phyloP scores from a whole-genome alignment of 805 yeast species.

The Debaryomyces hansenii region DNA sequence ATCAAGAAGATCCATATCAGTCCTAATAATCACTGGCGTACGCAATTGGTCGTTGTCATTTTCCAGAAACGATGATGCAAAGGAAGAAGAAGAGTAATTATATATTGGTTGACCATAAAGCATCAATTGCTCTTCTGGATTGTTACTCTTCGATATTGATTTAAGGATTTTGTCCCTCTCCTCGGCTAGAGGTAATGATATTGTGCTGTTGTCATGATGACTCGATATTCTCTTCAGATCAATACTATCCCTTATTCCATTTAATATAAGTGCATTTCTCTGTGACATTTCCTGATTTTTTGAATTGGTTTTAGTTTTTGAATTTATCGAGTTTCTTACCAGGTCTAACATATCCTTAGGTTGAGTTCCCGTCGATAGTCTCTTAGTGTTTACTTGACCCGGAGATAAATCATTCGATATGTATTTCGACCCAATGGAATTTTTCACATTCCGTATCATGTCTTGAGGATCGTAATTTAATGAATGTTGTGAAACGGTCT shows the following conservation, averaged over 20 bases:
- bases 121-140: not conserved
- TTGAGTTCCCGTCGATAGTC: conserved; percentile 18
- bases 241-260: conserved; percentile 36
- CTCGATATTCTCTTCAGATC: conserved; percentile 33
- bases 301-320: conserved; percentile 20
- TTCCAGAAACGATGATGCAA: conserved; percentile 26
- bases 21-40: not conserved
- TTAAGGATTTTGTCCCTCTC: not conserved
- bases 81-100: conserved; percentile 25
- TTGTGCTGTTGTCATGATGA: not conserved
- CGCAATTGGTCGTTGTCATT: not conserved
- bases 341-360: conserved; percentile 33
- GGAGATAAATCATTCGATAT: conserved; percentile 6
- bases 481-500: not conserved
- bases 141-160: not conserved
- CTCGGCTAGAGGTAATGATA: conserved; percentile 3
- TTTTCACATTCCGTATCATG: conserved; percentile 24
- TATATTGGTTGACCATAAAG: conserved; percentile 1
- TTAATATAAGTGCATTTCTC: conserved; percentile 23
- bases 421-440: conserved; percentile 23
- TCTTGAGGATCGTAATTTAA: conserved; percentile 16
- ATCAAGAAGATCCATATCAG: conserved; percentile 7
- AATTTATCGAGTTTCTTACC: conserved; percentile 29
- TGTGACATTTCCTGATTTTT: conserved; percentile 12
- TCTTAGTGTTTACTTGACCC: not conserved